Base-by-base conservation (phyloP, 2,329 filamentous ascomycete species). In the Penicillium verrucosum region DNA sequence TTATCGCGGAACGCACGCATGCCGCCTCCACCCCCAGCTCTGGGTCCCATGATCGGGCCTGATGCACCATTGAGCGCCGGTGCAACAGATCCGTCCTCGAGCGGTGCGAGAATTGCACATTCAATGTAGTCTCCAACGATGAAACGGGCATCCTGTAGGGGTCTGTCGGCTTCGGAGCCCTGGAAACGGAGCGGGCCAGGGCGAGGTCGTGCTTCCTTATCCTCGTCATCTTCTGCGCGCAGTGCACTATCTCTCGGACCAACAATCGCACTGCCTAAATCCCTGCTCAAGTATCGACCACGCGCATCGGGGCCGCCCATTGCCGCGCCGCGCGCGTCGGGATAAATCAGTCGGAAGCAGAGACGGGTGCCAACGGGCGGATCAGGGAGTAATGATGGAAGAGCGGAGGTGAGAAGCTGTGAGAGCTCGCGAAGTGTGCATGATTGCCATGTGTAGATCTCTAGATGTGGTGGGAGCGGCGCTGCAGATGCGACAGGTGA, bases 41-140 rank as follows among this genome's bases (percentile, higher is more conserved):
- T 41, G 12, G 53, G 47, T 12, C 75, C 68, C 37, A 46, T 75
- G 65, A 77, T 62, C 10, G 61, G 56, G 7, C 74, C 77, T 16
- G 59, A 49, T 1, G 51, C 53, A 37, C 63, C 59, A 41, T 61
- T 61, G 2, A 60, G 52, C 2, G 59, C 23, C 37, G 89, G 85
- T 42, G 87, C 86, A 38, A 95, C 86, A 32, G 83, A 84, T 0
- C 92, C 92, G 70, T 93, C 88, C 32, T 84, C 78, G 27, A 89
- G 77, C 0, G 90, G 90, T 41, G 90, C 87, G 54, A 93, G 78
- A 58, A 96, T 86, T 5, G 90, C 89, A 71, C 90, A 93, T 56
- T 88, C 88, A 40, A 97, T 81, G 69, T 89, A 96, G 73, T 97
- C 93, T 0, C 93, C 93, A 60, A 94, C 88, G 11, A 96, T 88